Base-by-base conservation (phyloP, 2,329 filamentous ascomycete species). In the Didymella pinodella region DNA sequence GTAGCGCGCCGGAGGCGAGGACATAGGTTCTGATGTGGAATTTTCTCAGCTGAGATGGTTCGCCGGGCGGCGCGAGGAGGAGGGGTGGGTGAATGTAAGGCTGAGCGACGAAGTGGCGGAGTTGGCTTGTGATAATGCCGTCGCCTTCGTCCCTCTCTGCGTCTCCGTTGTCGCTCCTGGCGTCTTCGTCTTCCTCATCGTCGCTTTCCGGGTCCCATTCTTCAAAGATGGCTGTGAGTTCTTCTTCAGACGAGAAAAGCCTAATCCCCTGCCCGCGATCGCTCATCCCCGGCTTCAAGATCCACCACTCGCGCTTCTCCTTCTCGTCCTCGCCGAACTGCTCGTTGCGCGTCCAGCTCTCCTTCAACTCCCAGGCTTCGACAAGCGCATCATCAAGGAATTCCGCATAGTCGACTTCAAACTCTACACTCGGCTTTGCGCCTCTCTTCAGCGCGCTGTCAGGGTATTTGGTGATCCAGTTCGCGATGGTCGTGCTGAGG, bases 1-100 rank as follows among this genome's bases (percentile, higher is more conserved):
- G 84, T 12, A 99, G 82, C 1, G 88, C 86, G 43, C 93, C 93
- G 1, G 88, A 83, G 51, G 92, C 91, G 59, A 97, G 84, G 25
- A 97, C 91, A 77, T 99, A 99, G 1, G 90, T 92, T 44, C 95
- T 85, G 72, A 99, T 92, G 79, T 99, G 95, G 80, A 98, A 99
- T 78, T 99, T 99, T 64, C 90, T 86, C 61, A 84, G 82, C 2
- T 48, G 41, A 16, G 34, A 41, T 2, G 49, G 55, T 7, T 41
- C 34, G 16, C 45, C 52, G 1, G 66, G 65, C 1, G 69, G 80
- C 28, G 82, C 84, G 2, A 94, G 80, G 12, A 97, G 84, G 3
- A 98, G 85, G 0, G 94, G 93, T 1, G 90, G 91, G 75, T 96
- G 86, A 69, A 99, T 94, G 78, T 99, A 99, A 0, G 92, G 92